phyloP scores from a whole-genome alignment of 1,284 basidiomycete genomes.

The Inonotus hispidus region DNA sequence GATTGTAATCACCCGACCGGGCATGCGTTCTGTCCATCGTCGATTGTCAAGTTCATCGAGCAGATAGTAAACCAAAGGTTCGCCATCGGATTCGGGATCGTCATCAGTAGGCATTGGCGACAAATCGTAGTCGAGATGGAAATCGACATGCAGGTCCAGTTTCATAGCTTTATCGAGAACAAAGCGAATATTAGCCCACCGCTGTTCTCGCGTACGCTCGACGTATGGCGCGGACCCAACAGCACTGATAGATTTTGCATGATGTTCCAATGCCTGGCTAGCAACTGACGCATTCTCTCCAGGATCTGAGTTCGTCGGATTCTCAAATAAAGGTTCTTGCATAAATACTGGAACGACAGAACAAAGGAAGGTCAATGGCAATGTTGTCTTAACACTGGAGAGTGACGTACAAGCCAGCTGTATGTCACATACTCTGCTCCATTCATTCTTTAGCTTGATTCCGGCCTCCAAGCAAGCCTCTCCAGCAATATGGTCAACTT shows the following conservation, averaged over 20 bases:
- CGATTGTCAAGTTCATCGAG: slow-evolving; percentile 34
- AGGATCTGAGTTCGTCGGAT: slow-evolving; percentile 29
- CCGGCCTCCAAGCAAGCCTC: slow-evolving; percentile 47
- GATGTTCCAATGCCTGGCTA: slow-evolving; percentile 28
- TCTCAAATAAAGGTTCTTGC: slow-evolving; percentile 54
- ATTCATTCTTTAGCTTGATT: slow-evolving; percentile 41
- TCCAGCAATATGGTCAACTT: slow-evolving; percentile 50
- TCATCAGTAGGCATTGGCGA: slow-evolving; percentile 31
- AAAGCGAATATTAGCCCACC: slow-evolving; percentile 48
- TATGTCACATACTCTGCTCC: slow-evolving; percentile 42
- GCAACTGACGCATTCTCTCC: slow-evolving; percentile 44
- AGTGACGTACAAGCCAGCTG: slow-evolving; percentile 46
- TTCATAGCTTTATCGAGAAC: slow-evolving; percentile 43
- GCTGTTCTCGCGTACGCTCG: slow-evolving; percentile 42
- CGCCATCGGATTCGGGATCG: slow-evolving; percentile 17
- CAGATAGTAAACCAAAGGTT: slow-evolving; percentile 52
- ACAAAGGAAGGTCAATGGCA: not conserved
- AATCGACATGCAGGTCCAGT: slow-evolving; percentile 44
- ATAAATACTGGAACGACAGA: slow-evolving; percentile 43
- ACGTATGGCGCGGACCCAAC: slow-evolving; percentile 63
- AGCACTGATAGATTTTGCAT: slow-evolving; percentile 34
- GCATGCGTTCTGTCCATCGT: slow-evolving; percentile 22
- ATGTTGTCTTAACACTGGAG: not conserved
- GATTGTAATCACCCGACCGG: slow-evolving; percentile 33
- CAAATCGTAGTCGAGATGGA: slow-evolving; percentile 64